phyloP scores from a whole-genome alignment of 768 basidiomycete species.

The Rickenella mellea region DNA sequence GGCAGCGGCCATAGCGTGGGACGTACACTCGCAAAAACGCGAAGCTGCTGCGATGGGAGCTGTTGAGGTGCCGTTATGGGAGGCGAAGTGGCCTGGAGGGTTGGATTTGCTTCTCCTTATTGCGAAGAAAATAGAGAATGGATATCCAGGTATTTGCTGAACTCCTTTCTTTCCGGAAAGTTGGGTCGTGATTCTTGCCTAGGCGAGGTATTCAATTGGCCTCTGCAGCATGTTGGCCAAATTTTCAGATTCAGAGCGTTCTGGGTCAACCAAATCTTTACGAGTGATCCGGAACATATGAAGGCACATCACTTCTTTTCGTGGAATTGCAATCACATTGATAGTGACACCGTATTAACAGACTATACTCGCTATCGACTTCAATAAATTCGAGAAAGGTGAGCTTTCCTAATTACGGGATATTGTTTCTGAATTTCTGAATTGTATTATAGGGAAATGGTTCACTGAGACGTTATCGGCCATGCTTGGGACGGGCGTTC shows the following conservation, averaged over 20 bases:
- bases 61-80: slow-evolving; percentile 18
- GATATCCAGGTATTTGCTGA: slow-evolving; percentile 24
- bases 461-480: slow-evolving; percentile 1
- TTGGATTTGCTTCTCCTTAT: slow-evolving; percentile 22
- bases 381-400: slow-evolving; percentile 36
- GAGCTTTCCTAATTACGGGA: neutral
- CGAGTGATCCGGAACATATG: slow-evolving; percentile 13
- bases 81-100: slow-evolving; percentile 21
- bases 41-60: slow-evolving; percentile 12
- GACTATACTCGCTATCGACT: slow-evolving; percentile 33
- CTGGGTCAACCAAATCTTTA: slow-evolving; percentile 4
- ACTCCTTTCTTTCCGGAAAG: neutral
- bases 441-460: slow-evolving; percentile 5
- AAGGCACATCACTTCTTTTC: slow-evolving; percentile 18
- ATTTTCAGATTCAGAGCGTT: neutral
- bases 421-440: neutral
- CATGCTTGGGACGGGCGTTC: slow-evolving; percentile 43
- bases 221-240: neutral
- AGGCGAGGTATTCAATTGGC: neutral
- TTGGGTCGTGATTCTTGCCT: neutral
- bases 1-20: too few relatives aligned
- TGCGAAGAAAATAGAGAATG: slow-evolving; percentile 12
- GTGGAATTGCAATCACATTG: neutral
- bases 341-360: slow-evolving; percentile 9
- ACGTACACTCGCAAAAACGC: slow-evolving; percentile 11